Base-by-base conservation (phyloP, 2,329 filamentous ascomycete genomes). In the Diaporthe humulicola region DNA sequence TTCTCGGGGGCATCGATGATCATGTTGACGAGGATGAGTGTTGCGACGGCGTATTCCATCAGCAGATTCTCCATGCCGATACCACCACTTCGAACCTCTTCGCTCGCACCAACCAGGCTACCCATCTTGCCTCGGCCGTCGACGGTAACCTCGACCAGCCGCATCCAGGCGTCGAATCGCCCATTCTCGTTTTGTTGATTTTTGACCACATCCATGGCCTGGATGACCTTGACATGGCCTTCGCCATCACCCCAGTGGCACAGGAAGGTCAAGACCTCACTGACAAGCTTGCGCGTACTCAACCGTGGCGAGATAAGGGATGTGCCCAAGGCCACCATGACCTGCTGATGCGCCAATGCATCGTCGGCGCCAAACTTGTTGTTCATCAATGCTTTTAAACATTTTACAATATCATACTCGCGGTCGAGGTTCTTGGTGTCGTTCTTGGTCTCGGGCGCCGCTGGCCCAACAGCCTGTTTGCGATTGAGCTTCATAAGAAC, bases 281-380 rank as follows among this genome's bases (percentile, higher is more conserved):
- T 98, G 81, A 98, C 95, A 71, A 98, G 90, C 82, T 98, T 98
- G 80, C 97, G 89, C 1, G 97, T 98, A 66, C 95, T 97, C 74
- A 99, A 88, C 70, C 97, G 92, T 12, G 96, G 93, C 14, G 96
- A 98, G 71, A 96, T 94, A 74, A 99, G 88, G 48, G 95, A 98
- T 30, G 92, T 95, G 67, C 92, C 94, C 58, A 99, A 88, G 1
- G 97, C 94, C 73, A 97, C 92, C 77, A 98, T 93, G 77, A 98
- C 94, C 81, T 96, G 95, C 81, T 97, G 94, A 82, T 98, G 96
- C 76, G 91, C 88, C 74, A 99, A 88, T 25, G 97, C 97, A 88
- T 99, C 96, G 82, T 99, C 97, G 76, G 97, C 97, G 76, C 97
- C 97, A 83, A 98, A 98, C 83, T 98, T 98, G 90, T 98, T 99